phyloP scores from a whole-genome alignment of 768 basidiomycete genomes.

The Obba rivulosa region DNA sequence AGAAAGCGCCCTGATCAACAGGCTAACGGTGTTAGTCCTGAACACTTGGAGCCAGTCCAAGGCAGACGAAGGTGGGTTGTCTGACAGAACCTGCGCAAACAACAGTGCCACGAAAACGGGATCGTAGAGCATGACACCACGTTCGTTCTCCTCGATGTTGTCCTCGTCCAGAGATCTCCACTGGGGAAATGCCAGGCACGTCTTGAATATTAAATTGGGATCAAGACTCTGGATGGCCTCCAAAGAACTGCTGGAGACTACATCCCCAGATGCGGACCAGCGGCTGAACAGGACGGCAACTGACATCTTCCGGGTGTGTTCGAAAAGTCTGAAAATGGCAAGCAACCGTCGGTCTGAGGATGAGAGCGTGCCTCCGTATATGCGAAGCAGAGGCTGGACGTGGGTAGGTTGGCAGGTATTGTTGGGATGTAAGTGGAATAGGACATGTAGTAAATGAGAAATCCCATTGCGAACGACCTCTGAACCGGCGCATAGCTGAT shows the following conservation, averaged over 20 bases:
- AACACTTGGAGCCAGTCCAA: conserved; percentile 85
- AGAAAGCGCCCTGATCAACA: conserved; percentile 70
- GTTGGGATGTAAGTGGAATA: conserved; percentile 73
- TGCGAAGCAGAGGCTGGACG: conserved; percentile 64
- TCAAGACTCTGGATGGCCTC: conserved; percentile 73
- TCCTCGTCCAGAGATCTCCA: conserved; percentile 50
- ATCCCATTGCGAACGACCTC: conserved; percentile 36
- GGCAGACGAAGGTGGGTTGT: conserved; percentile 50
- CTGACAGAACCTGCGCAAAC: conserved; percentile 59
- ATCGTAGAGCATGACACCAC: conserved; percentile 59
- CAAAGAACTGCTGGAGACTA: conserved; percentile 41
- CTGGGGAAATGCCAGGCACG: conserved; percentile 65
- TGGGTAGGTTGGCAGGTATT: conserved; percentile 87
- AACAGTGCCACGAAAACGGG: conserved; percentile 70
- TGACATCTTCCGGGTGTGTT: conserved; percentile 61
- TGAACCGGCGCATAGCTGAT: conserved; percentile 31
- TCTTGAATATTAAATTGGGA: conserved; percentile 58
- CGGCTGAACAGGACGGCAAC: conserved; percentile 53
- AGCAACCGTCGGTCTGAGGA: conserved; percentile 61
- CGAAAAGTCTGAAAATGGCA: conserved; percentile 75
- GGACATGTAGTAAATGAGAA: conserved; percentile 49
- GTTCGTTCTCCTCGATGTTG: conserved; percentile 14
- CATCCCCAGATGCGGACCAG: conserved; percentile 55
- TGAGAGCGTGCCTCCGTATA: conserved; percentile 76
- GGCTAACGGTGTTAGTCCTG: conserved; percentile 69